A percentile compares a stretch with the other conserved stretches of the same genome.
phyloP scores from a whole-genome alignment of 495 filamentous ascomycete species.

The Xylaria sp. region DNA sequence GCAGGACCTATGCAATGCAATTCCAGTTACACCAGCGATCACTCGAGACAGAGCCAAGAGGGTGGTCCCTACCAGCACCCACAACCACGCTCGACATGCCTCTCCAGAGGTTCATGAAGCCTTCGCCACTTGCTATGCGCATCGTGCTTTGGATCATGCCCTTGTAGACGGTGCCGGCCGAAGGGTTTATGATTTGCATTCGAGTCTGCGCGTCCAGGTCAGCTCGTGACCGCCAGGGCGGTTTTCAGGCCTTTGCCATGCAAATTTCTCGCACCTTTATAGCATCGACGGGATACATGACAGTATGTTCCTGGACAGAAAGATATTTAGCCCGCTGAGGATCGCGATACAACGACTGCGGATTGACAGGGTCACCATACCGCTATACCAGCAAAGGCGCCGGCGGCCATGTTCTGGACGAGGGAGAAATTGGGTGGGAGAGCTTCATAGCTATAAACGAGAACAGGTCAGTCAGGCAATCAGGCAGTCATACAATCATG shows the following conservation, averaged over 20 bases:
- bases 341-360: conserved; percentile 21
- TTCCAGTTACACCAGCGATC: conserved; percentile 19
- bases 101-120: conserved; percentile 90
- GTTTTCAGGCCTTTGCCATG: conserved; percentile 22
- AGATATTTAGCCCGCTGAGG: conserved; percentile 35
- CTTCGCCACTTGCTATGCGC: conserved; percentile 88
- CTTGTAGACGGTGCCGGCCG: conserved; percentile 83
- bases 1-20: conserved; percentile 73
- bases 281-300: conserved; percentile 98
- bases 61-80: conserved; percentile 76
- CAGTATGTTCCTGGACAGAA: conserved; percentile 73
- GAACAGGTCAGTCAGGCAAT: conserved; percentile 31
- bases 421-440: conserved; percentile 67
- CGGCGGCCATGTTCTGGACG: conserved; percentile 83
- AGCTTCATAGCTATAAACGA: conserved; percentile 58
- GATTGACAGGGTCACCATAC: conserved; percentile 54
- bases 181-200: conserved; percentile 94
- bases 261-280: conserved; percentile 77
- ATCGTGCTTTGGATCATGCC: conserved; percentile 91
- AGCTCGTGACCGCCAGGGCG: conserved; percentile 12
- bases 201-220: conserved; percentile 70
- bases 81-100: conserved; percentile 96
- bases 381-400: conserved; percentile 96
- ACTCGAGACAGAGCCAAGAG: background rate
- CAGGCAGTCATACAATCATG: background rate